Percentiles rank a stretch among this genome's conserved stretches.
phyloP scores from a whole-genome alignment of 768 basidiomycete species.

The Phanerodontia chrysosporium region DNA sequence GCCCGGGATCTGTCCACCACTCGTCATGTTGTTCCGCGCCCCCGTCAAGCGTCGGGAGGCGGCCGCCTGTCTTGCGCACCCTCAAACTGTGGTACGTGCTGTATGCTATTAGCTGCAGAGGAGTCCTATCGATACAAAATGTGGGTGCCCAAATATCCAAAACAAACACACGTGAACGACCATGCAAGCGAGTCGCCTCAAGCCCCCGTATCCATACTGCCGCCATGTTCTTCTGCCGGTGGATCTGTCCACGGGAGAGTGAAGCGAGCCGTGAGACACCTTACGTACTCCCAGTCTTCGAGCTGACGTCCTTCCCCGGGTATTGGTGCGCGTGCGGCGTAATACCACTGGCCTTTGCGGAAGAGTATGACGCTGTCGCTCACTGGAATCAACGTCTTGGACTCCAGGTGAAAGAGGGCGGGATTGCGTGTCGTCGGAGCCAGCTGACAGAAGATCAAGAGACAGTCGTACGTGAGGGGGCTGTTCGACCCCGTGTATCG shows the following conservation, averaged over 20 bases:
- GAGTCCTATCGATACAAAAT: slow-evolving; percentile 2
- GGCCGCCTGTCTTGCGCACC: no score
- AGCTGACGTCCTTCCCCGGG: slow-evolving; percentile 1
- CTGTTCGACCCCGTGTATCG: slow-evolving; percentile 6
- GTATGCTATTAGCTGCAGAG: not conserved
- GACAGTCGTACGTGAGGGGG: slow-evolving; percentile 8
- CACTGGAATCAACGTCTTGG: slow-evolving; percentile 9
- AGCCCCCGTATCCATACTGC: not conserved
- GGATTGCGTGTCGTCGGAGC: slow-evolving; percentile 6
- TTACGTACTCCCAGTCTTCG: slow-evolving; percentile 10
- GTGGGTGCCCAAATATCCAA: not conserved
- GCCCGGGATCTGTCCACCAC: not conserved
- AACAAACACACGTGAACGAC: not conserved
- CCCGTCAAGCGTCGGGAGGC: not conserved
- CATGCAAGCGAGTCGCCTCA: not conserved
- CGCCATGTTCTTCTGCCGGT: not conserved
- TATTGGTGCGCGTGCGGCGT: slow-evolving; percentile 4
- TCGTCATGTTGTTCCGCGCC: not conserved
- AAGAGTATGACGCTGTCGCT: slow-evolving; percentile 9
- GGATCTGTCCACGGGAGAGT: slow-evolving; percentile 4
- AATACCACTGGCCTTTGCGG: slow-evolving; percentile 8
- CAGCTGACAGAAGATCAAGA: slow-evolving; percentile 5
- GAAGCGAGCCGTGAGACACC: slow-evolving; percentile 7
- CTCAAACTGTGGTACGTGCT: no score
- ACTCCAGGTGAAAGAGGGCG: slow-evolving; percentile 3